Evolutionary conservation across 163 green algal genomes (phyloP), one percentile per base, ranked within the genome.

Genomic region (Trebouxiophyceae sp.): DNA sequence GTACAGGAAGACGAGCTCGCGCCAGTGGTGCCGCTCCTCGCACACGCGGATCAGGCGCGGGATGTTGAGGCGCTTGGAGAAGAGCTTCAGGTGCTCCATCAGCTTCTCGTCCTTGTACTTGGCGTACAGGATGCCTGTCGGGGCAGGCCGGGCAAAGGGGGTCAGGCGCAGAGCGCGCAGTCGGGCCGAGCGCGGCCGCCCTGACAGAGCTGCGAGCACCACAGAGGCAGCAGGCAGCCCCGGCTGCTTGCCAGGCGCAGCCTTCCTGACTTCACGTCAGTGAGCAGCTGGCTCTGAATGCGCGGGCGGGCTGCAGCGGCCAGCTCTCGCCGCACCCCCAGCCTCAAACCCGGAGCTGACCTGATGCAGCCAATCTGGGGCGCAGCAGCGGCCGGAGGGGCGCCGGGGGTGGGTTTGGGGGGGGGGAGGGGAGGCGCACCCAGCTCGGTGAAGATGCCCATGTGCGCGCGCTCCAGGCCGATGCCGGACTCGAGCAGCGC

Each of bases 41-140:
- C 81, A 90, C 39, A 88, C 78, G 33, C 87, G 79, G 75, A 98
- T 97, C 67, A 98, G 88, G 63, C 91, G 88, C n/a, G 93, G 93
- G 71, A 98, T 97, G 85, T 98, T 98, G 79, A 98, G 77, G 33
- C 89, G 85, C 55, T 87, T 89, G 73, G 76, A 83, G 79, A 98
- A 99, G 1, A 99, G 89, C 83, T 98, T 98, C 29, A 99, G 84
- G 82, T 99, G 94, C 87, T 99, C 94, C 90, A 97, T 97, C 57
- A 99, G 84, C 81, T 93, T 94, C 63, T 93, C 87, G 4, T 82
- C 81, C 62, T 86, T 81, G 86, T 95, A 95, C 62, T 87, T 89
- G 85, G 63, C 89, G 71, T 96, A 96, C 72, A 95, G 62, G 44
- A 85, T 86, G 71, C 83, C 89, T 80, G 64, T 27, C 4, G 12